These are phyloP conservation scores for Phytopythium ostracodes DNA, from an alignment of 352 stramenopile genomes.

Conservation along the genomic window DNA sequence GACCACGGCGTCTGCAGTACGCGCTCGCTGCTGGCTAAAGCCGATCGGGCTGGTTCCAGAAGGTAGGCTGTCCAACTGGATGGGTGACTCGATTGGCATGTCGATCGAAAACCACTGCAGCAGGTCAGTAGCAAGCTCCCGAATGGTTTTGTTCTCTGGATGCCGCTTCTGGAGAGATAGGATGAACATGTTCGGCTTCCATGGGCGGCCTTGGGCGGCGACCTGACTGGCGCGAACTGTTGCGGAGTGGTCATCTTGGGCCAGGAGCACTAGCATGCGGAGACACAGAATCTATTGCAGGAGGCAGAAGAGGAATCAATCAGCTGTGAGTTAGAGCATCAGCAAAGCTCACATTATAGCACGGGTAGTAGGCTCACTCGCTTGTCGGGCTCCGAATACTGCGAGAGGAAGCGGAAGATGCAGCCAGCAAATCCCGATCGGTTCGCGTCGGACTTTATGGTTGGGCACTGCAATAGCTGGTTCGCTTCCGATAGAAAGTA, in stretches of 20 bases:
- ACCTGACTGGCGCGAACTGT: constrained; percentile 55
- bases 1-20: not conserved
- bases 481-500: constrained; percentile 48
- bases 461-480: constrained; percentile 42
- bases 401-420: constrained; percentile 50
- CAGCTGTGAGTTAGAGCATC: constrained; percentile 2
- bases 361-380: constrained; percentile 27
- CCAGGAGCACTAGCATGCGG: constrained; percentile 49
- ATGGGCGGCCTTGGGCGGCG: constrained; percentile 59
- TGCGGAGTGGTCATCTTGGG: constrained; percentile 39
- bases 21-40: not conserved
- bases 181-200: constrained; percentile 80
- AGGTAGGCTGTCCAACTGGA: constrained; percentile 29
- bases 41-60: not conserved
- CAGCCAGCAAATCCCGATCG: constrained; percentile 55
- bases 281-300: constrained; percentile 44
- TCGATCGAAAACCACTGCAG: constrained; percentile 36
- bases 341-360: not conserved
- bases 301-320: not conserved
- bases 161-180: constrained; percentile 72
- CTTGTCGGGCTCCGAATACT: constrained; percentile 49
- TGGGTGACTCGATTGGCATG: constrained; percentile 55
- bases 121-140: constrained; percentile 34
- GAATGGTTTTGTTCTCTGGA: constrained; percentile 39
- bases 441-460: constrained; percentile 41